phyloP scores from a whole-genome alignment of 495 filamentous ascomycete species.

The Neurospora pannonica region DNA sequence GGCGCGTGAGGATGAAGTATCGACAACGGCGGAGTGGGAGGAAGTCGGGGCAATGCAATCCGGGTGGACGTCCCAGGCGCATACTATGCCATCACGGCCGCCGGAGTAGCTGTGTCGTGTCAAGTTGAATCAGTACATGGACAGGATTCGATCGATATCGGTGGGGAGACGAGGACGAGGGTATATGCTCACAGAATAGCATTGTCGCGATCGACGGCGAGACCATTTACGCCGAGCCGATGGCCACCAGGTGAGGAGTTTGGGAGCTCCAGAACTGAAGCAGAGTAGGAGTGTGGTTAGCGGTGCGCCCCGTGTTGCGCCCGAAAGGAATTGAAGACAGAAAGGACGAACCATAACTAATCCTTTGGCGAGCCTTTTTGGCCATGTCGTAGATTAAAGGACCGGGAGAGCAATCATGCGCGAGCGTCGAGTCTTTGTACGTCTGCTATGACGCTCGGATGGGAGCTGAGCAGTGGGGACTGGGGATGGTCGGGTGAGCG shows the following conservation, averaged over 20 bases:
- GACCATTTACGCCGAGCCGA: conserved; percentile 85
- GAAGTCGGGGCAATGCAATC: conserved; percentile 37
- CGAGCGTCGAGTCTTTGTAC: not conserved
- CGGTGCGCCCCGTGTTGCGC: not conserved
- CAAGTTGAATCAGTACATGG: not conserved
- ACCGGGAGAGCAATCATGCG: conserved; percentile 26
- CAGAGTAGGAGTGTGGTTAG: conserved; percentile 1
- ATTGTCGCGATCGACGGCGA: conserved; percentile 75
- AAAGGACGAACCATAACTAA: conserved; percentile 52
- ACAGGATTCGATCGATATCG: not conserved
- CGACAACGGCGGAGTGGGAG: conserved; percentile 21
- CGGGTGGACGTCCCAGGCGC: conserved; percentile 78
- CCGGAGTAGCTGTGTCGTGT: conserved; percentile 71
- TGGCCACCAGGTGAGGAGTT: conserved; percentile 80
- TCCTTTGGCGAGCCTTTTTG: conserved; percentile 54
- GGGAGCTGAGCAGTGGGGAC: not conserved
- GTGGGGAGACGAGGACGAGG: not conserved
- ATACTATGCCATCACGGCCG: conserved; percentile 90
- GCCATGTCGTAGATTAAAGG: conserved; percentile 35
- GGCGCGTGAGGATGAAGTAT: conserved; percentile 14
- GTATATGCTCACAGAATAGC: conserved; percentile 69
- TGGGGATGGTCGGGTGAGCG: not conserved
- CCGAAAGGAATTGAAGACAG: not conserved
- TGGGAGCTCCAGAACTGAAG: conserved; percentile 81
- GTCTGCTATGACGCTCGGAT: not conserved